Percentiles rank a stretch among this genome's conserved stretches.
Evolutionary conservation across 352 stramenopile species (phyloP).

Genomic region (Thraustochytrium sp.): DNA sequence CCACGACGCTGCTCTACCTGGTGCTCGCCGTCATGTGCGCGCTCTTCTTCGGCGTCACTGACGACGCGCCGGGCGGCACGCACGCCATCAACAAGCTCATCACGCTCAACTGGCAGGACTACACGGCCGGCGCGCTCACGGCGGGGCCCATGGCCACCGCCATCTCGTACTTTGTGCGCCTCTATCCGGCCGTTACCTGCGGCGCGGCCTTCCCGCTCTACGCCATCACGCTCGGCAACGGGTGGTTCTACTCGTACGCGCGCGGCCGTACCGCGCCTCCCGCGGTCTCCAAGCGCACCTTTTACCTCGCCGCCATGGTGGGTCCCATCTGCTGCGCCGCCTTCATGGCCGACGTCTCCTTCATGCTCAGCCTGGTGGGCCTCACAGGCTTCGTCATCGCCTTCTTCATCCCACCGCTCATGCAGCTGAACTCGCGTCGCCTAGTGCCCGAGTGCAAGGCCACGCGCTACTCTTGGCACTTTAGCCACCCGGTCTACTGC

Average conservation of each 20-base stretch:
- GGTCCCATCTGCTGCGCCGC: background rate
- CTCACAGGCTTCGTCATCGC: constrained; percentile 22
- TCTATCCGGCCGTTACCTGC: constrained; percentile 23
- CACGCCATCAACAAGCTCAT: constrained; percentile 43
- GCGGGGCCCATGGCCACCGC: background rate
- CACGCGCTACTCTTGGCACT: background rate
- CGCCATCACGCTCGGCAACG: constrained; percentile 39
- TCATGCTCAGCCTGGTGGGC: constrained; percentile 34
- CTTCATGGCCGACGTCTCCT: constrained; percentile 16
- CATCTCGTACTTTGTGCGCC: constrained; percentile 29
- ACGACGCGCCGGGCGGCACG: background rate
- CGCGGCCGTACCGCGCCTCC: background rate
- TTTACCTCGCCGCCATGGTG: constrained; percentile 9
- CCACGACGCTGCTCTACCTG: constrained; percentile 35
- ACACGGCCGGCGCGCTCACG: background rate
- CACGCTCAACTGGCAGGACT: constrained; percentile 35
- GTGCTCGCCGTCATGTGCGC: constrained; percentile 25
- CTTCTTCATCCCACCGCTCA: constrained; percentile 21
- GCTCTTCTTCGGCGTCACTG: constrained; percentile 35
- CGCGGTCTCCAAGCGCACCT: background rate
- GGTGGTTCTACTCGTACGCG: background rate
- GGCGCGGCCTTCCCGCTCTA: constrained; percentile 40
- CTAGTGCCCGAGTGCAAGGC: background rate
- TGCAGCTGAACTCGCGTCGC: background rate
- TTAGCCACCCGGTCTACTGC: constrained; percentile 6